phyloP scores from a whole-genome alignment of 495 filamentous ascomycete species.

The Xylaria flabelliformis region DNA sequence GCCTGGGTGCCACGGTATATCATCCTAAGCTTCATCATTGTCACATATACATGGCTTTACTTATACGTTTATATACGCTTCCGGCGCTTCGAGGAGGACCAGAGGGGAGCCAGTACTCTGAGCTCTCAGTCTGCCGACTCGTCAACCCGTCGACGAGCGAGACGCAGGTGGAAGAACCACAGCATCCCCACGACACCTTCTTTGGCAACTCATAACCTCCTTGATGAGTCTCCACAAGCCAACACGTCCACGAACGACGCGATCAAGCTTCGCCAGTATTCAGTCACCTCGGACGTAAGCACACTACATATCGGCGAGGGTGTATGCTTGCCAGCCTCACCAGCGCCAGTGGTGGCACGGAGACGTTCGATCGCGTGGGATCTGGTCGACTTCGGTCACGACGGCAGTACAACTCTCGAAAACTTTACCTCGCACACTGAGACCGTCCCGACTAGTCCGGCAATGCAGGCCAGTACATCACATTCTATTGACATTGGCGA shows the following conservation, averaged over 20 bases:
- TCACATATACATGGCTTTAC: constrained; percentile 71
- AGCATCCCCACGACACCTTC: constrained; percentile 46
- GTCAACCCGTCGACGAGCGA: constrained; percentile 24
- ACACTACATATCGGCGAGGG: constrained; percentile 31
- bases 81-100: constrained; percentile 35
- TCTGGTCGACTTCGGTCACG: constrained; percentile 41
- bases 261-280: constrained; percentile 36
- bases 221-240: constrained; percentile 39
- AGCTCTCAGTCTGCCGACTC: constrained; percentile 16
- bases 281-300: constrained; percentile 41
- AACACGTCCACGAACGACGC: constrained; percentile 35
- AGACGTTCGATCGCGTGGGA: constrained; percentile 46
- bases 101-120: constrained; percentile 38
- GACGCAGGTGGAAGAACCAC: constrained; percentile 26
- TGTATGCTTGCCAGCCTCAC: constrained; percentile 4
- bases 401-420: constrained; percentile 11
- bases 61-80: constrained; percentile 60
- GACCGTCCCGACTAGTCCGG: constrained; percentile 20
- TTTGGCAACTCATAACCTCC: constrained; percentile 49
- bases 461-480: constrained; percentile 1
- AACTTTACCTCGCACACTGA: neutral
- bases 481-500: neutral
- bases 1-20: constrained; percentile 77
- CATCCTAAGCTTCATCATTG: constrained; percentile 65
- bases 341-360: constrained; percentile 13